Evolutionary conservation across 2,329 filamentous ascomycete species (phyloP), one percentile per base, ranked within the genome.

Genomic region (Annulohypoxylon truncatum): DNA sequence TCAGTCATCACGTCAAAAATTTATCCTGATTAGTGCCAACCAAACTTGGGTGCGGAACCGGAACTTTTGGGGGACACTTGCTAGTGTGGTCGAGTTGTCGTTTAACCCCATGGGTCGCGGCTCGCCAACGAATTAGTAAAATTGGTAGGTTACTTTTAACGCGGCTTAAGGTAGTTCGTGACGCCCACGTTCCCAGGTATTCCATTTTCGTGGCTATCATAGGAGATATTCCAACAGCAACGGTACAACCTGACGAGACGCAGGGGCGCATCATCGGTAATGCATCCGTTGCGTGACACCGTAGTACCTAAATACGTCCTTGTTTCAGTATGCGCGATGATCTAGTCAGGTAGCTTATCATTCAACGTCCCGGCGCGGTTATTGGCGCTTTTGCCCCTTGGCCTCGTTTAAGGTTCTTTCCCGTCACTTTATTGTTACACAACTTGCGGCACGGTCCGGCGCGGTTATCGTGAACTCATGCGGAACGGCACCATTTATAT

Each of bases 241-340:
- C 33, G 28, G 26, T 26, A 15, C 26, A 29, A 64, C 38, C 38
- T 42, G 9, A 59, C 57, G 64, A 51, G 53, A 67, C 61, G 54
- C 61, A 47, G 54, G 55, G 35, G 64, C 55, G 31, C 58, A 52
- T 63, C 47, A 53, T 58, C 61, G 61, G 61, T 24, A 51, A 35
- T 64, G 51, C 28, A 57, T 42, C 57, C 61, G 56, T 31, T 40
- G 54, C 52, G 28, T 61, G 31, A 44, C 55, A 55, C 46, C 31
- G 59, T 50, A 64, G 48, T 47, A 26, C 38, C 18, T 10, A 22
- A 22, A 18, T 20, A 42, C 28, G 4, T 18, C 26, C 35, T 31
- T 56, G 48, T 59, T 61, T 62, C 58, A 64, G 48, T 29, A 67
- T 60, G 46, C 61, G 53, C 57, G 58, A 50, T 53, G 26, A 61